A percentile compares a stretch with the other conserved stretches of the same genome.
Evolutionary conservation across 306 rosid species (phyloP).

Genomic region (Trifolium fragiferum): DNA sequence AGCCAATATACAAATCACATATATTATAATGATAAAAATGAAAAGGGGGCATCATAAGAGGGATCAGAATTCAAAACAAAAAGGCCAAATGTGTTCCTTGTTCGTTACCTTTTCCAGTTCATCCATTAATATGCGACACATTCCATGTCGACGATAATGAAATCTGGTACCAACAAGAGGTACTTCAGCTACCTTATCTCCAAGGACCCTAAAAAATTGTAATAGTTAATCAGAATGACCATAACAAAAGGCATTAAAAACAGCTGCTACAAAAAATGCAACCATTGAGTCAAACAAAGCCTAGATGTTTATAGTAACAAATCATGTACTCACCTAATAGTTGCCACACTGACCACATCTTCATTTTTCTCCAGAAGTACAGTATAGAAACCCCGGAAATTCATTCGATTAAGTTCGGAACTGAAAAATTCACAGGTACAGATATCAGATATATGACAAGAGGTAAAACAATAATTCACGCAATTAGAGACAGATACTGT

Average conservation of each 20-base stretch:
- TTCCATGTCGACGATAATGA: constrained; percentile 81
- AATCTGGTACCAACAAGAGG: constrained; percentile 84
- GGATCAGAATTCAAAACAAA: neutral
- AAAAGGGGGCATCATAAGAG: neutral
- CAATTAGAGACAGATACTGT: constrained; percentile 4
- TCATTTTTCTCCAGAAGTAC: constrained; percentile 77
- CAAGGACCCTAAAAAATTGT: constrained; percentile 63
- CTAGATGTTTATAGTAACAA: constrained; percentile 11
- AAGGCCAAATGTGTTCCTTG: neutral
- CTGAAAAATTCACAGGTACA: constrained; percentile 50
- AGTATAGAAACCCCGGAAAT: constrained; percentile 81
- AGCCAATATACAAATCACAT: neutral
- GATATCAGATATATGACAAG: constrained; percentile 17
- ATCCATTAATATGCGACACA: constrained; percentile 80
- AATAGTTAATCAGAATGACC: constrained; percentile 25
- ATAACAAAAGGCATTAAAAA: constrained; percentile 25
- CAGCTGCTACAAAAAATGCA: constrained; percentile 26
- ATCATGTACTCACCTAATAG: constrained; percentile 65
- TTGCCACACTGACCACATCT: constrained; percentile 78
- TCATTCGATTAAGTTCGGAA: constrained; percentile 77
- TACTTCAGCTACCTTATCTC: constrained; percentile 82
- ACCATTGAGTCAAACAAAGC: constrained; percentile 21
- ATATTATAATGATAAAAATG: neutral
- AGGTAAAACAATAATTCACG: constrained; percentile 29
- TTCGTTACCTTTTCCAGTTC: constrained; percentile 80